Evolutionary conservation across 352 stramenopile genomes (phyloP).

Genomic region (Phytophthora sansomeana): DNA sequence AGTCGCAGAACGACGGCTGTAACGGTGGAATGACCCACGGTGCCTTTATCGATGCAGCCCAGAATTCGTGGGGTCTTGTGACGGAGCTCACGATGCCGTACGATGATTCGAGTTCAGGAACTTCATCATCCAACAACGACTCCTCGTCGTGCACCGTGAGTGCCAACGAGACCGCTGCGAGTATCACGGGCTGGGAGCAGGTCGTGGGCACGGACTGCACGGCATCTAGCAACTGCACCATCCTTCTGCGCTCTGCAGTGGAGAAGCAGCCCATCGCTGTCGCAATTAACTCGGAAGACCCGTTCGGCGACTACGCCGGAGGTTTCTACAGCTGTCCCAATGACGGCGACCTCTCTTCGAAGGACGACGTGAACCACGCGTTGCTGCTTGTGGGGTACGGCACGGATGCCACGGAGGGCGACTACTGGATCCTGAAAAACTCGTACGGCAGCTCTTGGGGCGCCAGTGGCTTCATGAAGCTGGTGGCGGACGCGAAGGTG

Average conservation of each 20-base stretch:
- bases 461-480: conserved; percentile 67
- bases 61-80: conserved; percentile 67
- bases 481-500: conserved; percentile 70
- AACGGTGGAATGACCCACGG: conserved; percentile 86
- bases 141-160: conserved; percentile 44
- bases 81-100: conserved; percentile 82
- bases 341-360: conserved; percentile 62
- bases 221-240: conserved; percentile 52
- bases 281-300: conserved; percentile 75
- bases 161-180: conserved; percentile 66
- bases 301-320: conserved; percentile 75
- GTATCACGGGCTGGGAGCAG: conserved; percentile 76
- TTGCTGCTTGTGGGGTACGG: conserved; percentile 82
- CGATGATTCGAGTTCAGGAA: conserved; percentile 45
- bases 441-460: conserved; percentile 81
- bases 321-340: conserved; percentile 81
- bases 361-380: conserved; percentile 80
- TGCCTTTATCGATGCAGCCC: conserved; percentile 75
- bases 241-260: conserved; percentile 62
- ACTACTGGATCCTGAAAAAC: conserved; percentile 89
- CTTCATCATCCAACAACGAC: conserved; percentile 32
- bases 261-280: conserved; percentile 77
- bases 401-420: conserved; percentile 55
- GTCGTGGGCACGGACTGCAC: conserved; percentile 69
- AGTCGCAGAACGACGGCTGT: conserved; percentile 80